Conservation (phyloP, 169 alveolate species). For the Plasmodium billcollinsi region DNA sequence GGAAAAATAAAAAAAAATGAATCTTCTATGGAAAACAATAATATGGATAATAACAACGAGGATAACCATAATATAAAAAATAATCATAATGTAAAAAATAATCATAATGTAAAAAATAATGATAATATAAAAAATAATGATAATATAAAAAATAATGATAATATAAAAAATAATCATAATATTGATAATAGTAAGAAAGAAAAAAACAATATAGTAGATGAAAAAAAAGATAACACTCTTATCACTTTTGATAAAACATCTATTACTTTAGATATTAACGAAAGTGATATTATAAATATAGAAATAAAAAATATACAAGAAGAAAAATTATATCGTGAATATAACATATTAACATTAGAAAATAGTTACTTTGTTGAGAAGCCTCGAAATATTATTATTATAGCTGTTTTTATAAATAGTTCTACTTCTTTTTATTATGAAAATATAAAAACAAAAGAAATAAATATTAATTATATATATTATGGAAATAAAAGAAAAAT, state of each 20-base stretch:
- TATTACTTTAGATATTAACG: constrained; percentile 10
- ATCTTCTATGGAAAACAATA: not conserved
- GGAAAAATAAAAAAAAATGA: not conserved
- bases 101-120: no score
- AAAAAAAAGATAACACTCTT: constrained; percentile 11
- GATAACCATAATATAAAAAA: not conserved
- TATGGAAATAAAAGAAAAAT: constrained; percentile 43
- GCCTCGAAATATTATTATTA: constrained; percentile 16
- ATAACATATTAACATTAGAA: constrained; percentile 20
- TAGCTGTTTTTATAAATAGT: constrained; percentile 48
- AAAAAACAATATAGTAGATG: not conserved
- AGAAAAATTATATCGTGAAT: constrained; percentile 27
- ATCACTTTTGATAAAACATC: constrained; percentile 28
- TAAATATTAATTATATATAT: constrained; percentile 40
- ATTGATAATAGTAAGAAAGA: not conserved
- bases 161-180: not conserved
- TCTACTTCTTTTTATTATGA: constrained; percentile 29
- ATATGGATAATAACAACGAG: not conserved
- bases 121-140: not conserved
- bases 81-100: not conserved
- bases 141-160: not conserved
- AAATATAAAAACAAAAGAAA: constrained; percentile 30
- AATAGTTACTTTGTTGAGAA: constrained; percentile 39
- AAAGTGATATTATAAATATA: constrained; percentile 27
- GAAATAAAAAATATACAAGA: constrained; percentile 27